Evolutionary conservation across 192 early-diverging fungal species (phyloP).

Genomic region (Linnemannia elongata): DNA sequence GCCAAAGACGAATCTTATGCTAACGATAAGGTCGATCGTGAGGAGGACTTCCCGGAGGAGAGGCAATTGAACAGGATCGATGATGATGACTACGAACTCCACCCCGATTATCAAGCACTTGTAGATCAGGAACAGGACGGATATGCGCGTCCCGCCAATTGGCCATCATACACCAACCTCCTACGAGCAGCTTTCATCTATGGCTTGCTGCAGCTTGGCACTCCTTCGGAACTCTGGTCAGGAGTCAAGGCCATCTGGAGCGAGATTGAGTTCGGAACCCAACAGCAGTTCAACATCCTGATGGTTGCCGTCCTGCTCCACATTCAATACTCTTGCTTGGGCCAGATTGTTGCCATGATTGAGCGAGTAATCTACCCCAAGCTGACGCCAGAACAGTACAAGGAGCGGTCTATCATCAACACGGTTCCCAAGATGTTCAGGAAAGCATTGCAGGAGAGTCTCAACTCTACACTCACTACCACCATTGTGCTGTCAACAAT

Average conservation of each 20-base stretch:
- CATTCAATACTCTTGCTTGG: slow-evolving; percentile 36
- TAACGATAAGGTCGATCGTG: neutral
- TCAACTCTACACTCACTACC: slow-evolving; percentile 46
- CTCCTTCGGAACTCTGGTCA: slow-evolving; percentile 19
- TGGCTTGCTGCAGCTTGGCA: slow-evolving; percentile 15
- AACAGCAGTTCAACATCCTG: slow-evolving; percentile 20
- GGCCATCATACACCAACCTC: slow-evolving; percentile 46
- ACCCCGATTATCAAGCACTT: slow-evolving; percentile 37
- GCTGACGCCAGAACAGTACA: slow-evolving; percentile 11
- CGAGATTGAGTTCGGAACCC: slow-evolving; percentile 24
- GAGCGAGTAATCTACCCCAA: slow-evolving; percentile 30
- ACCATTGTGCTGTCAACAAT: slow-evolving; percentile 35
- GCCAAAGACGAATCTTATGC: neutral
- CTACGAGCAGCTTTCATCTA: slow-evolving; percentile 29
- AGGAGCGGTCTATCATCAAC: slow-evolving; percentile 27
- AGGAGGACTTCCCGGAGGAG: neutral
- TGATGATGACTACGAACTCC: slow-evolving; percentile 44
- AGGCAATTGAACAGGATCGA: slow-evolving; percentile 6
- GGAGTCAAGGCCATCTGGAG: slow-evolving; percentile 19
- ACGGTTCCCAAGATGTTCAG: slow-evolving; percentile 16
- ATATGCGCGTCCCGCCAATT: slow-evolving; percentile 23
- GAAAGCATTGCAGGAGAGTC: slow-evolving; percentile 29
- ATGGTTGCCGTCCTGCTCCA: slow-evolving; percentile 29
- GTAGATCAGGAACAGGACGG: slow-evolving; percentile 42
- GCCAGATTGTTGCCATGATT: slow-evolving; percentile 18